Base-by-base conservation (phyloP, 2,329 filamentous ascomycete genomes). In the Beauveria sp. region DNA sequence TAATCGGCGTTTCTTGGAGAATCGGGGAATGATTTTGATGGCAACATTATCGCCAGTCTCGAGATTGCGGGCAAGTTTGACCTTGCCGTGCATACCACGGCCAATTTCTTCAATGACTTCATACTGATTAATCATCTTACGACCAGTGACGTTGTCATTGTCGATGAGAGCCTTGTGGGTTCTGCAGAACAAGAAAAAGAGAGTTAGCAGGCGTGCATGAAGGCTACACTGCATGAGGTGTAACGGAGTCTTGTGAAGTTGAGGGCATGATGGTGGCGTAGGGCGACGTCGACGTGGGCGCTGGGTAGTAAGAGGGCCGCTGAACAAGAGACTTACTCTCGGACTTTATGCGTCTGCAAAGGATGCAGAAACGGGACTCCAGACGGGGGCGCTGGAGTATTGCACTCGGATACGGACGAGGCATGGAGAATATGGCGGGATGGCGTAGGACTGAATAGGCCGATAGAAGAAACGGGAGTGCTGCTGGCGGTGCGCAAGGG, bases 1-100 rank as follows among this genome's bases (percentile, higher is more conserved):
- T n/a, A 99, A 82, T 28, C 93, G 89, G 61, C 93, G 87, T 69
- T 91, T 91, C 77, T 96, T 97, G 58, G 93, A 96, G 72, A 95
- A 96, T 43, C 95, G 87, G 62, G 96, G 91, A 52, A 99, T 96
- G 69, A 99, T 99, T 78, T 99, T 99, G 82, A 99, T 97, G 62
- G 95, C 95, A 4, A 99, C 93, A 71, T 88, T 88, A 59, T 90
- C 87, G 64, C 83, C 83, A 1, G 85, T 92, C 61, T 87, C 80
- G 51, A 91, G 79, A 71, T 96, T 92, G 60, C 91, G 86, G 53
- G 93, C 95, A 53, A 97, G 82, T 77, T 99, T 99, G 71, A 99
- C 95, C 78, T 98, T 99, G 70, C 95, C 95, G 73, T 99, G 95
- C 69, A 96, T 91, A 56, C 95, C 95, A 63, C 95, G 89, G 61